phyloP scores from a whole-genome alignment of 805 yeast species.

The Deakozyma indianensis region DNA sequence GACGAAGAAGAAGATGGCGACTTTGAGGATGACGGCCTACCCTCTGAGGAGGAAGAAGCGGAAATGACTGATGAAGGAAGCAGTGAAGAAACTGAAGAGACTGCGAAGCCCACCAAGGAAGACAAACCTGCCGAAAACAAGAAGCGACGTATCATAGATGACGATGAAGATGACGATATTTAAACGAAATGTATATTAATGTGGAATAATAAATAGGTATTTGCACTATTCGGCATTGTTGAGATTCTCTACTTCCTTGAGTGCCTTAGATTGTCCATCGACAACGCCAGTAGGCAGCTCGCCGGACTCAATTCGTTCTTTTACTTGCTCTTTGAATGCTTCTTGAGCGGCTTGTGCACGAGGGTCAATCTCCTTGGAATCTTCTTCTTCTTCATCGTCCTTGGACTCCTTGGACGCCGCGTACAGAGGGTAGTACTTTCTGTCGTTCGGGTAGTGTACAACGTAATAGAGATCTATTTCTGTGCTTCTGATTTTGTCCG shows the following conservation, averaged over 20 bases:
- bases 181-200: not conserved
- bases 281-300: constrained; percentile 44
- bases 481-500: constrained; percentile 31
- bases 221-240: too few relatives aligned
- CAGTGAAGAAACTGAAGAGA: constrained; percentile 5
- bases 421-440: constrained; percentile 68
- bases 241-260: constrained; percentile 5
- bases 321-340: constrained; percentile 39
- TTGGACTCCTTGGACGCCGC: constrained; percentile 26
- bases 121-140: constrained; percentile 5
- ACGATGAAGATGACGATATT: constrained; percentile 14
- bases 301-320: constrained; percentile 35
- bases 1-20: constrained; percentile 4
- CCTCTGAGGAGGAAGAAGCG: constrained; percentile 7
- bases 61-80: constrained; percentile 6
- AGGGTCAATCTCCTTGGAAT: constrained; percentile 11
- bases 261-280: constrained; percentile 16
- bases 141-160: constrained; percentile 17
- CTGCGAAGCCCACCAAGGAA: constrained; percentile 6
- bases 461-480: constrained; percentile 65
- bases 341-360: constrained; percentile 24
- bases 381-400: constrained; percentile 22
- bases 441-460: constrained; percentile 60
- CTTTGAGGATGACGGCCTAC: constrained; percentile 5
- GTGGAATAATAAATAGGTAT: not conserved